Conservation (phyloP, 2,329 filamentous ascomycete species). For the Ambrosiella cleistominuta region DNA sequence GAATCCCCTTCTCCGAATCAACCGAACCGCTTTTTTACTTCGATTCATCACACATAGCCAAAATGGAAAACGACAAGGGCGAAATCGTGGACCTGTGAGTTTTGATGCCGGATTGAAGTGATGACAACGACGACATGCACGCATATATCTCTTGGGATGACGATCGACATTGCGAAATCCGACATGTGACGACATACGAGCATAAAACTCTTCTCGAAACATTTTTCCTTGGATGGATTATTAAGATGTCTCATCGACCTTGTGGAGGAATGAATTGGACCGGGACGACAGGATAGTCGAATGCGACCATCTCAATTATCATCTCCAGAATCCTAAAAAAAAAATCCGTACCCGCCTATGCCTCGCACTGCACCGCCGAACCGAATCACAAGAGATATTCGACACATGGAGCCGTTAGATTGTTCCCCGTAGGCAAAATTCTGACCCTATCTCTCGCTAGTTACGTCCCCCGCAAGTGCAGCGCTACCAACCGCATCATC, state of each 20-base stretch:
- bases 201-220: background rate
- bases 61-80: conserved; percentile 99
- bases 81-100: conserved; percentile 97
- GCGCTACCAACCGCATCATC: conserved; percentile 98
- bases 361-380: background rate
- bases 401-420: background rate
- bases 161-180: background rate
- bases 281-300: no score
- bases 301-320: background rate
- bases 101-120: conserved; percentile 2
- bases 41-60: conserved; percentile 24
- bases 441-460: conserved; percentile 26
- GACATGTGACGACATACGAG: background rate
- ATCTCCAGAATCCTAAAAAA: background rate
- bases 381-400: background rate
- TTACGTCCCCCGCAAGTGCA: conserved; percentile 98
- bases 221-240: no score
- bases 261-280: no score
- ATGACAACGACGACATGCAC: conserved; percentile 1
- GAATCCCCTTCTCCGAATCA: conserved; percentile 12
- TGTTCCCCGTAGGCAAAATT: background rate
- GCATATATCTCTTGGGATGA: background rate
- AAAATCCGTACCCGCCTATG: background rate
- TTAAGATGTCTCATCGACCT: no score
- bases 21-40: conserved; percentile 13